Conservation (phyloP, 2,329 filamentous ascomycete genomes). For the Escovopsis weberi region DNA sequence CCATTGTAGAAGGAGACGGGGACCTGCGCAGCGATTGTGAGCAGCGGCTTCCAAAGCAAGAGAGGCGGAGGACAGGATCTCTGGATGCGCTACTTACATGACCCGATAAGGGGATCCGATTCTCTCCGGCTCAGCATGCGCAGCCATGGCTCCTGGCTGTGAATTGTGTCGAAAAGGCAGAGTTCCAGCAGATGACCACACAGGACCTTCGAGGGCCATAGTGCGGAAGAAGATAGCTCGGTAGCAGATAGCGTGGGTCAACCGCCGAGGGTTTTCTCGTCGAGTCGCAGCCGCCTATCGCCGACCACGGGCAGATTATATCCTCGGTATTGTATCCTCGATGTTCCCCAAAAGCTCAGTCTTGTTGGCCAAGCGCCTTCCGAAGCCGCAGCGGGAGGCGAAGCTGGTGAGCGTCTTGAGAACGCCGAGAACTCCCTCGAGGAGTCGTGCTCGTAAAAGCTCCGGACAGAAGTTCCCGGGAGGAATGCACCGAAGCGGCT, state of each 20-base stretch:
- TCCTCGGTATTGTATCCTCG: too few relatives aligned
- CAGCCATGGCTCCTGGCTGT: slow-evolving; percentile 35
- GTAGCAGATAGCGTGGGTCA: background rate
- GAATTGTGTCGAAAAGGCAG: slow-evolving; percentile 20
- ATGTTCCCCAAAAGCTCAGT: too few relatives aligned
- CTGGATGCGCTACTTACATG: slow-evolving; percentile 27
- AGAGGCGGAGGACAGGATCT: too few relatives aligned
- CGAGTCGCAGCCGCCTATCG: too few relatives aligned
- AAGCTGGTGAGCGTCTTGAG: too few relatives aligned
- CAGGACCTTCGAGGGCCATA: slow-evolving; percentile 34
- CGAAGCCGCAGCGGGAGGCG: too few relatives aligned
- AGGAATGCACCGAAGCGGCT: too few relatives aligned
- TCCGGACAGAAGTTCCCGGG: too few relatives aligned
- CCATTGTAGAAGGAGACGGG: slow-evolving; percentile 21
- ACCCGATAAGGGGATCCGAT: slow-evolving; percentile 33
- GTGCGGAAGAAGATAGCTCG: slow-evolving; percentile 2
- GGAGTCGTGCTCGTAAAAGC: too few relatives aligned
- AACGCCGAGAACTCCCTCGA: too few relatives aligned
- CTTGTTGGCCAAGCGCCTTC: too few relatives aligned
- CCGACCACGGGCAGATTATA: too few relatives aligned
- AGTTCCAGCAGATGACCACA: slow-evolving; percentile 46
- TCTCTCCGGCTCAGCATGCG: slow-evolving; percentile 37
- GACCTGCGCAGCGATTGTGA: slow-evolving; percentile 14
- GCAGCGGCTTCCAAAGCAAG: background rate
- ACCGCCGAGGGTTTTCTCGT: background rate